Evolutionary conservation across 805 yeast genomes (phyloP).

Genomic region (Komagataella phaffii): DNA sequence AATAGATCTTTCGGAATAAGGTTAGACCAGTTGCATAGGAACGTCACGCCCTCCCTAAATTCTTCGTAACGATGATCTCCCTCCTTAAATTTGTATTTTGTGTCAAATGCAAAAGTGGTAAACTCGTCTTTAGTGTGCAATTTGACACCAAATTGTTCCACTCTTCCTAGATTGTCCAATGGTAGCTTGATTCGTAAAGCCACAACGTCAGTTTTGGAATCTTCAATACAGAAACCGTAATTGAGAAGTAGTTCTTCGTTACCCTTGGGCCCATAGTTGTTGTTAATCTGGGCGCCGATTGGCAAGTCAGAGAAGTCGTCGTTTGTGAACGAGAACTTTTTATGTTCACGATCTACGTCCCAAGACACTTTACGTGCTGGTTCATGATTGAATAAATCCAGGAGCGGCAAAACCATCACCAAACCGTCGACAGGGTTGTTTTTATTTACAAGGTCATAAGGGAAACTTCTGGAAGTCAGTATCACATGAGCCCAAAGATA

Average conservation of each 20-base stretch:
- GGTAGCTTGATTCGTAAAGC: conserved; percentile 48
- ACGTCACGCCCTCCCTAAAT: neutral
- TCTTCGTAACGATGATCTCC: conserved; percentile 1
- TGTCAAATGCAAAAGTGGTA: conserved; percentile 11
- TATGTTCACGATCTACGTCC: conserved; percentile 18
- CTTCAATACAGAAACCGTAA: conserved; percentile 61
- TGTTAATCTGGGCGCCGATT: conserved; percentile 40
- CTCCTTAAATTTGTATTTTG: conserved; percentile 1
- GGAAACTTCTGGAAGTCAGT: conserved; percentile 71
- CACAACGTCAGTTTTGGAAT: conserved; percentile 43
- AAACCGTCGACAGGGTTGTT: conserved; percentile 18
- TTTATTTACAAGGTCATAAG: conserved; percentile 41
- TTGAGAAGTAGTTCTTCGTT: conserved; percentile 73
- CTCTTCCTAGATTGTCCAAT: neutral
- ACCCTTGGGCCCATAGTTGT: conserved; percentile 81
- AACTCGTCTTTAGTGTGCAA: conserved; percentile 15
- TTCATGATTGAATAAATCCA: conserved; percentile 70
- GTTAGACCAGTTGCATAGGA: conserved; percentile 3
- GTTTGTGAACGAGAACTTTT: conserved; percentile 7
- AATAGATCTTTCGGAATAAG: conserved; percentile 32
- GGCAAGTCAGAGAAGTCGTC: neutral
- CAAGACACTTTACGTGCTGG: conserved; percentile 52
- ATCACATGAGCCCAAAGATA: conserved; percentile 69
- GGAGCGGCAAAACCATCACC: conserved; percentile 58
- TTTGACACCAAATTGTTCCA: conserved; percentile 7